Percentiles rank a stretch among this genome's conserved stretches.
Evolutionary conservation across 176 grass and related monocot species (phyloP).

Genomic region (Poa pratensis): DNA sequence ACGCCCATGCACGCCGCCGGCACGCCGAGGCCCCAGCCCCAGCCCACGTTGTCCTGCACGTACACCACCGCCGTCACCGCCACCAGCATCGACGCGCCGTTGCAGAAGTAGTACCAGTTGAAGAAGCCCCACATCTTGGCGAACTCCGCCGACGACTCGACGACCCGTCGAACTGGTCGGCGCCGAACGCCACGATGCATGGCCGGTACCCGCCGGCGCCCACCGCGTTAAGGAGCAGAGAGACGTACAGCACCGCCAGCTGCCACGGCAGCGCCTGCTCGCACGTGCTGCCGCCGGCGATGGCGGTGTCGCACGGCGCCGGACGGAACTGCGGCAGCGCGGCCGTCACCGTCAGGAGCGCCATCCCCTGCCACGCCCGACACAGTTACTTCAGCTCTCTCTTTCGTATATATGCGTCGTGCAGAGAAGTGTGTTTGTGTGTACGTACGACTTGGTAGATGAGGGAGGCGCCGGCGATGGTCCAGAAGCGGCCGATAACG

Average conservation of each 20-base stretch:
- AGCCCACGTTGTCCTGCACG: slow-evolving; percentile 87
- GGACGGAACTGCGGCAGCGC: slow-evolving; percentile 64
- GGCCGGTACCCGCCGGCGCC: slow-evolving; percentile 81
- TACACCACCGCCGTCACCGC: slow-evolving; percentile 82
- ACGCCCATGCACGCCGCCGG: slow-evolving; percentile 70
- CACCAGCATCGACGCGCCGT: slow-evolving; percentile 71
- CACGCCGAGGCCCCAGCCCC: slow-evolving; percentile 84
- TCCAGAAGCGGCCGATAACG: slow-evolving; percentile 79
- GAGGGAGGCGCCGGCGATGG: slow-evolving; percentile 65
- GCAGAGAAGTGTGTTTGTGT: neutral
- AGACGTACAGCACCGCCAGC: slow-evolving; percentile 61
- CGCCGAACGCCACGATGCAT: slow-evolving; percentile 84
- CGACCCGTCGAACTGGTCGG: slow-evolving; percentile 85
- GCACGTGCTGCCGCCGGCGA: slow-evolving; percentile 31
- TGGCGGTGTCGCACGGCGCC: slow-evolving; percentile 42
- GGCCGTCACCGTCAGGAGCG: slow-evolving; percentile 70
- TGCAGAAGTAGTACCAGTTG: slow-evolving; percentile 98
- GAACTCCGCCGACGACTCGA: slow-evolving; percentile 62
- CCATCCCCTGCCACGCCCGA: slow-evolving; percentile 60
- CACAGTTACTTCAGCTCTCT: neutral
- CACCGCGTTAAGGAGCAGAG: slow-evolving; percentile 66
- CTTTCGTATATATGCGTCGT: neutral
- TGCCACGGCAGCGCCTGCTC: slow-evolving; percentile 69
- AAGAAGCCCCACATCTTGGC: slow-evolving; percentile 69
- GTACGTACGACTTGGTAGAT: slow-evolving; percentile 65